Conservation (phyloP, 2,329 filamentous ascomycete species). For the Plenodomus tracheiphilus region DNA sequence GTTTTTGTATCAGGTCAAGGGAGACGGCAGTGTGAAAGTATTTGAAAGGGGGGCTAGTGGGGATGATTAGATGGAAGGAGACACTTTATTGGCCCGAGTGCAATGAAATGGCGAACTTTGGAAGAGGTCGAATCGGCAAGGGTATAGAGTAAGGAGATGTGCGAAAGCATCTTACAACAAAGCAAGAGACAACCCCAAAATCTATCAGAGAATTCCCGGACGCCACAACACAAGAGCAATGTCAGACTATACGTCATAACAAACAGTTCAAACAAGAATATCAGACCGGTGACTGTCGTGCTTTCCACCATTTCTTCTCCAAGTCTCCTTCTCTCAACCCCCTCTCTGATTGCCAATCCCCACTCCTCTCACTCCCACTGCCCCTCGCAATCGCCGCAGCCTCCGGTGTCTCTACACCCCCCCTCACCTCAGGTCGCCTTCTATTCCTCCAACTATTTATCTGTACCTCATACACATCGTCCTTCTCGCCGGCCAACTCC, state of each 20-base stretch:
- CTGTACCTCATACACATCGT: conserved; percentile 48
- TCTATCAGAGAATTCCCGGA: no score
- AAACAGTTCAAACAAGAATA: no score
- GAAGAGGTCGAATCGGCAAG: neutral
- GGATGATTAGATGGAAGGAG: conserved; percentile 12
- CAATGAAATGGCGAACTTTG: no score
- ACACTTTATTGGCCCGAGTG: no score
- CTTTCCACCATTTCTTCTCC: conserved; percentile 29
- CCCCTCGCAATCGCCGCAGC: conserved; percentile 8
- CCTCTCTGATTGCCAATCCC: conserved; percentile 11
- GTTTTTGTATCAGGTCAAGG: conserved; percentile 77
- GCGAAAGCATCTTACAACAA: neutral
- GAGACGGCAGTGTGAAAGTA: conserved; percentile 77
- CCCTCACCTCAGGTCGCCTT: conserved; percentile 5
- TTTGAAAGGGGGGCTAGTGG: conserved; percentile 73
- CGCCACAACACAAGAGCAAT: no score
- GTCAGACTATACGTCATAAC: no score
- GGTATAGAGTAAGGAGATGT: neutral
- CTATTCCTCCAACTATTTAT: conserved; percentile 49
- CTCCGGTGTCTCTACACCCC: neutral
- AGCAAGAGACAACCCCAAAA: no score
- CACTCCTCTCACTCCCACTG: conserved; percentile 16
- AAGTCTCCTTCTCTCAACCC: conserved; percentile 8
- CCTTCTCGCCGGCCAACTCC: conserved; percentile 67
- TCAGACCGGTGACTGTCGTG: neutral